Evolutionary conservation across 306 rosid species (phyloP).

Genomic region (Astragalus membranaceus): DNA sequence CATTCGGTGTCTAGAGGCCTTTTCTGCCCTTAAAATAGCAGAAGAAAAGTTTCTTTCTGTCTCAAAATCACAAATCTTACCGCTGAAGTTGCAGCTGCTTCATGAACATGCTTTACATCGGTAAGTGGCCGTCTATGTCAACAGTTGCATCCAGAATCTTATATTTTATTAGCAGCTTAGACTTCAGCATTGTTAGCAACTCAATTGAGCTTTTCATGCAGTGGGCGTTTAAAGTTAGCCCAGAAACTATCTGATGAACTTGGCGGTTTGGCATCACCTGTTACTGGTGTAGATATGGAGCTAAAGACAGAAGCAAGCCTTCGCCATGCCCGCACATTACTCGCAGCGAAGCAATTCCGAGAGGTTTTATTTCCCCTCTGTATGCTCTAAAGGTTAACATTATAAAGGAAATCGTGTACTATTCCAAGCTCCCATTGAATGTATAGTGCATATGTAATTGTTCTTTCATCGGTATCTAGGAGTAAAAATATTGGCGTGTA

Average conservation of each 20-base stretch:
- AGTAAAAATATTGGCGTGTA: not conserved
- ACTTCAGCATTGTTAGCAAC: slow-evolving; percentile 1
- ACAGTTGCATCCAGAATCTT: slow-evolving; percentile 8
- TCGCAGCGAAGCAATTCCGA: slow-evolving; percentile 84
- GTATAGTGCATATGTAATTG: not conserved
- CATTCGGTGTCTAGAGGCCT: slow-evolving; percentile 59
- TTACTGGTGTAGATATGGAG: slow-evolving; percentile 88
- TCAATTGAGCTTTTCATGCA: slow-evolving; percentile 26
- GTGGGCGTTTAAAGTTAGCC: slow-evolving; percentile 85
- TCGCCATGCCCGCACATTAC: slow-evolving; percentile 83
- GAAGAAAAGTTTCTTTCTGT: slow-evolving; percentile 80
- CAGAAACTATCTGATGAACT: slow-evolving; percentile 90
- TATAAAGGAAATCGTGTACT: not conserved
- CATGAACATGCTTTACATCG: slow-evolving; percentile 84
- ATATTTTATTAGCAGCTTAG: not conserved
- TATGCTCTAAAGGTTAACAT: not conserved
- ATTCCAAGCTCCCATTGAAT: not conserved
- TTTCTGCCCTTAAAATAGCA: slow-evolving; percentile 74
- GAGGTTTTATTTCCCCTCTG: slow-evolving; percentile 49
- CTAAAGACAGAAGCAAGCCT: slow-evolving; percentile 95
- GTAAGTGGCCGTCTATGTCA: slow-evolving; percentile 31
- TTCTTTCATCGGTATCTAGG: not conserved
- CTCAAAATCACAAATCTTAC: slow-evolving; percentile 73
- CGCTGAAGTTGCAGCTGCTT: slow-evolving; percentile 80
- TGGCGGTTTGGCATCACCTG: slow-evolving; percentile 86